Evolutionary conservation across 495 filamentous ascomycete genomes (phyloP), one percentile per base, ranked within the genome.

Genomic region (Aspergillus leporis): DNA sequence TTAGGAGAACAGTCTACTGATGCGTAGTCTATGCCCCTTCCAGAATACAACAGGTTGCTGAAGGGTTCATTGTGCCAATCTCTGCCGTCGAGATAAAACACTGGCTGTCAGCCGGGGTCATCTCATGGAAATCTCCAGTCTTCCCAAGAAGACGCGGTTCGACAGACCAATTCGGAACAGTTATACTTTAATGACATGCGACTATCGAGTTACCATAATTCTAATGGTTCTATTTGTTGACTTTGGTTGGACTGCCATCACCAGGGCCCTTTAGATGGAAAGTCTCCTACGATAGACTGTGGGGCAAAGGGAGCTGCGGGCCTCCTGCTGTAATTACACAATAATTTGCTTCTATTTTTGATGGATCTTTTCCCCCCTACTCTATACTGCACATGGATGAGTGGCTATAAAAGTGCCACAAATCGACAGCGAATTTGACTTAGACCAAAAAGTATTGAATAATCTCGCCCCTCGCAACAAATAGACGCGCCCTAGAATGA

Each of bases 301-400:
- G 43, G 43, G 43, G 43, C 43, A 14, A 47, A 47, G 43, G 43
- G 19, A 47, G 43, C 8, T 47, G 43, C 43, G 43, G 43, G 43
- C 43, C 43, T 47, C 16, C 13, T 21, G 1, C 16, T 43, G 40
- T n/a, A 43, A 43, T 19, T 18, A 40, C 36, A 28, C 25, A 28
- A 28, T n/a, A 40, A 40, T 12, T 19, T 18, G 14, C 3, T 47
- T 3, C 6, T 47, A 45, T 21, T 47, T 47, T 47, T n/a, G 3
- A n/a, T 18, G 10, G 3, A 23, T 23, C 5, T 1, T n/a, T 47
- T 47, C 5, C 38, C 10, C 14, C 14, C 4, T 47, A 8, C 5
- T 47, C 7, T 47, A 1, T 12, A 9, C 43, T 12, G 43, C 8
- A 14, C 18, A 10, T 47, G 21, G 9, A 36, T 36, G 32, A 36